Evolutionary conservation across 2,329 filamentous ascomycete species (phyloP).

Genomic region (Huntiella omanensis): DNA sequence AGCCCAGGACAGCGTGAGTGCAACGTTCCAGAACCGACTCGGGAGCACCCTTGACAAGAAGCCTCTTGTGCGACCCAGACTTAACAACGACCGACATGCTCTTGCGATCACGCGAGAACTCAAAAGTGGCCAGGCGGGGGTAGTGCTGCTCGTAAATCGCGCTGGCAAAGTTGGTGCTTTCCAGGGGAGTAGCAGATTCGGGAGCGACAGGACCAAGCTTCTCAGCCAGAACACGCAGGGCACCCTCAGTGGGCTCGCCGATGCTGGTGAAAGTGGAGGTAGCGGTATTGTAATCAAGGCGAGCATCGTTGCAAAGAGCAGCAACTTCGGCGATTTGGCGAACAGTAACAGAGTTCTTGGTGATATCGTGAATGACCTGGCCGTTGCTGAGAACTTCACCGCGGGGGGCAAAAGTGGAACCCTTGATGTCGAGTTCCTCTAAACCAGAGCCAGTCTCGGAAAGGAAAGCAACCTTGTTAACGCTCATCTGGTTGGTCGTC

Average conservation of each 20-base stretch:
- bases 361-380: constrained; percentile 47
- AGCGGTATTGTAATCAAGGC: constrained; percentile 63
- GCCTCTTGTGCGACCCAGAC: constrained; percentile 48
- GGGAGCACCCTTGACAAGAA: constrained; percentile 90
- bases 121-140: constrained; percentile 67
- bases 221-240: constrained; percentile 74
- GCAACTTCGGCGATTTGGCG: constrained; percentile 56
- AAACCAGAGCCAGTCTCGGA: constrained; percentile 53
- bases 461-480: constrained; percentile 78
- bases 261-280: constrained; percentile 59
- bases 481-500: constrained; percentile 99
- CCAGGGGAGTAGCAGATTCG: constrained; percentile 28
- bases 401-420: constrained; percentile 76
- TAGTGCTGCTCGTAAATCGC: constrained; percentile 62
- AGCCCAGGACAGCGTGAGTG: constrained; percentile 59
- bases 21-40: constrained; percentile 90
- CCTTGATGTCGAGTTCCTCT: constrained; percentile 76
- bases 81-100: constrained; percentile 94
- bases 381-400: constrained; percentile 55
- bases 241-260: constrained; percentile 90
- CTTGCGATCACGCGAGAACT: constrained; percentile 95
- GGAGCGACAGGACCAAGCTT: constrained; percentile 76
- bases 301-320: constrained; percentile 75
- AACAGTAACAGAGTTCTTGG: constrained; percentile 55
- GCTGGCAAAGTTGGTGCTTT: constrained; percentile 66